Evolutionary conservation across 2,329 filamentous ascomycete species (phyloP), one percentile per base, ranked within the genome.

Genomic region (Diplodia seriata): DNA sequence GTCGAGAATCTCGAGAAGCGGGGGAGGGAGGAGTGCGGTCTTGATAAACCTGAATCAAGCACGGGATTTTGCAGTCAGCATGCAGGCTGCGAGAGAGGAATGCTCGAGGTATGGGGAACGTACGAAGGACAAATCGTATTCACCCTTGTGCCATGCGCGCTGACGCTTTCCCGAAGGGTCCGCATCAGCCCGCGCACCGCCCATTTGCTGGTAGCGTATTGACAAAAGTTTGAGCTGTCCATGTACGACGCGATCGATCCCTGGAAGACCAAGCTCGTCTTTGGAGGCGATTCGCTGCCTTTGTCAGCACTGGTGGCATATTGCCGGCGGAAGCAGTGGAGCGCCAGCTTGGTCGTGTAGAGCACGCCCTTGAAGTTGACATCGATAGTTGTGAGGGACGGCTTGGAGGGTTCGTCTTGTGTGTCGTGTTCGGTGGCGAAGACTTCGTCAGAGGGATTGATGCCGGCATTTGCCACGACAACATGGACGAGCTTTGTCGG

Each of bases 381-480:
- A 18, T 81, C 71, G 4, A 83, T 73, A 18, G 82, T 81, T 20
- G 76, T 79, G 3, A 84, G 73, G 29, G 81, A 71, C 0, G 82
- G 82, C 59, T 82, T 63, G 31, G 36, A 26, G 1, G 70, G 70
- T 1, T 70, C 70, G 8, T 70, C 67, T 2, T 14, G 81, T 68
- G 15, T 8, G 3, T 50, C 29, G 7, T 62, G 18, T 5, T 18
- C 29, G n/a, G 59, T 49, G 4, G 72, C 75, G 76, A 78, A 82
- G 23, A 83, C 57, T 54, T 75, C 75, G 68, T 83, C 80, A 0
- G 75, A 74, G 1, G 76, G 71, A 33, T 74, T 73, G 33, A 84
- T 82, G 12, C 83, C 82, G 1, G 82, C 83, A 70, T 84, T 85
- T 1, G 82, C 81, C 65, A 85, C 79, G 14, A 84, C 83, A 14